Conservation (phyloP, 139 green algal species). For the Chlorella sp. region DNA sequence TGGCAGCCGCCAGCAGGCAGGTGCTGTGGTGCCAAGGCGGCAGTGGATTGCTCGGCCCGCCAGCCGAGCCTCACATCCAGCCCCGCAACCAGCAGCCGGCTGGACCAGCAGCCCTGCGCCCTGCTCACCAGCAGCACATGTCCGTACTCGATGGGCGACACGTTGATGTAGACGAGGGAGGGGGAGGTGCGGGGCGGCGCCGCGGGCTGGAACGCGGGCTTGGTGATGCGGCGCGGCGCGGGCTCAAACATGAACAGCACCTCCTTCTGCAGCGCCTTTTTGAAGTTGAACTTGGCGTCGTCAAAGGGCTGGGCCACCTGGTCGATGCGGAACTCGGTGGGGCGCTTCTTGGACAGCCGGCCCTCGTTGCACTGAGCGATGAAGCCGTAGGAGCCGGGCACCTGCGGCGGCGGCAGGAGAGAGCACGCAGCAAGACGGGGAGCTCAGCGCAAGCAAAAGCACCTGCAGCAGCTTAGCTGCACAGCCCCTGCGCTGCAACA, state of each 20-base stretch:
- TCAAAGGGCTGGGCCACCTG: constrained; percentile 93
- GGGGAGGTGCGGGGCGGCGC: constrained; percentile 56
- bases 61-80: no score
- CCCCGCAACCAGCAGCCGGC: no score
- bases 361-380: constrained; percentile 97
- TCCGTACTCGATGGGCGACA: constrained; percentile 98
- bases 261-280: constrained; percentile 92
- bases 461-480: no score
- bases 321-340: constrained; percentile 97
- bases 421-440: no score
- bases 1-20: no score
- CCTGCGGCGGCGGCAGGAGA: no score
- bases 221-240: background rate
- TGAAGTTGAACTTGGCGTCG: constrained; percentile 98
- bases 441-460: no score
- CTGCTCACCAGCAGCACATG: constrained; percentile 91
- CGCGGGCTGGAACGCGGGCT: constrained; percentile 33
- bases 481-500: no score
- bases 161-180: constrained; percentile 97
- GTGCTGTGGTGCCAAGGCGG: no score
- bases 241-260: constrained; percentile 93
- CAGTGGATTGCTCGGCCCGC: no score
- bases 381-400: constrained; percentile 83
- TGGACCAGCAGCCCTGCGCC: no score
- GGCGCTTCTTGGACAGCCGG: constrained; percentile 93